Evolutionary conservation across 78 protist species (phyloP).

Genomic region (Dictyostelium citrinum): DNA sequence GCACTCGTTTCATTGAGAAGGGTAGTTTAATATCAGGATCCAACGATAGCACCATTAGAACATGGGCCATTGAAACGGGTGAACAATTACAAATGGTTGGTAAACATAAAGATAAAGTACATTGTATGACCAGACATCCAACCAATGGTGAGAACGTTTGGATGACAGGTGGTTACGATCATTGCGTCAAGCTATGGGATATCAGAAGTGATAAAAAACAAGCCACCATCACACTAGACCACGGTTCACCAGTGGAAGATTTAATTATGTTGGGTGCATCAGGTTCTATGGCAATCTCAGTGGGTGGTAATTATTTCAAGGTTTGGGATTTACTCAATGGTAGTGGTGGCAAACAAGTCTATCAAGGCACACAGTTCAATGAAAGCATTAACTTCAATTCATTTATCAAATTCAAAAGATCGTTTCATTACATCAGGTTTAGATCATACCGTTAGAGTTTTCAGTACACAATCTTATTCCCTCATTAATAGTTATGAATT

Average conservation of each 20-base stretch:
- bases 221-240: constrained; percentile 13
- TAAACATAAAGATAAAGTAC: constrained; percentile 47
- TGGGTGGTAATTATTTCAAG: constrained; percentile 20
- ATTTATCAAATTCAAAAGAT: constrained; percentile 6
- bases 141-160: neutral
- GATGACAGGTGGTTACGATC: constrained; percentile 61
- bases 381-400: constrained; percentile 40
- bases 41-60: constrained; percentile 18
- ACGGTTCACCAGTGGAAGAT: constrained; percentile 69
- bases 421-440: constrained; percentile 37
- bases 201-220: neutral
- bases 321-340: constrained; percentile 32
- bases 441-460: constrained; percentile 40
- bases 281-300: constrained; percentile 28
- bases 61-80: constrained; percentile 49
- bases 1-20: constrained; percentile 19
- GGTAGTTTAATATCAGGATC: constrained; percentile 11
- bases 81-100: constrained; percentile 14
- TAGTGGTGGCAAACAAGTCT: neutral
- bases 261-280: neutral
- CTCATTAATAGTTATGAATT: constrained; percentile 13
- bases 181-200: constrained; percentile 65
- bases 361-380: neutral
- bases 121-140: constrained; percentile 3
- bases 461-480: constrained; percentile 1